Evolutionary conservation across 2,329 filamentous ascomycete species (phyloP).

Genomic region (Xylariaceae sp.): DNA sequence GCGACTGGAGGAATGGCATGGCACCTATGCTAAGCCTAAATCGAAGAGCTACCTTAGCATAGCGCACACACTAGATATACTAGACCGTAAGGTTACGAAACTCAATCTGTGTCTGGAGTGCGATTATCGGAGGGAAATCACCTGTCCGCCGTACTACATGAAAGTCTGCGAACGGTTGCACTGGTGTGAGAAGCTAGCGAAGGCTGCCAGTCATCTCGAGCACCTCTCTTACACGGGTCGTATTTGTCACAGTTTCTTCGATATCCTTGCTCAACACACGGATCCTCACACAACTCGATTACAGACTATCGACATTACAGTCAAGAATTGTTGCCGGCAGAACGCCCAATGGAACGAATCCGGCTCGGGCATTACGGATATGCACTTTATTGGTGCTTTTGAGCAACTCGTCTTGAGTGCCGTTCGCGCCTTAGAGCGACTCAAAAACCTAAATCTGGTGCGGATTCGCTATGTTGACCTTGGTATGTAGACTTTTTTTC

Average conservation of each 20-base stretch:
- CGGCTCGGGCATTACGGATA: constrained; percentile 64
- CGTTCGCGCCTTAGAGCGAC: constrained; percentile 53
- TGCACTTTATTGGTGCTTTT: constrained; percentile 66
- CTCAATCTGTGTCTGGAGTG: constrained; percentile 66
- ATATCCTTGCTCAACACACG: constrained; percentile 46
- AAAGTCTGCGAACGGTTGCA: constrained; percentile 57
- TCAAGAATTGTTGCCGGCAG: constrained; percentile 67
- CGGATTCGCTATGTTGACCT: constrained; percentile 71
- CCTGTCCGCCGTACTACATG: constrained; percentile 54
- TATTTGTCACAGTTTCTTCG: constrained; percentile 64
- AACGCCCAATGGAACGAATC: constrained; percentile 53
- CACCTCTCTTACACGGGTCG: constrained; percentile 68
- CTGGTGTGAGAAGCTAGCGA: constrained; percentile 59
- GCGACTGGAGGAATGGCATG: constrained; percentile 57
- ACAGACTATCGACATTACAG: constrained; percentile 63
- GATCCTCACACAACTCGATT: constrained; percentile 47
- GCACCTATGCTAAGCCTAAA: constrained; percentile 65
- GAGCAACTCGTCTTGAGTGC: constrained; percentile 61
- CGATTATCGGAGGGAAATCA: constrained; percentile 61
- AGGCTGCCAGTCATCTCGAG: constrained; percentile 56
- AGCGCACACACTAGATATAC: constrained; percentile 53
- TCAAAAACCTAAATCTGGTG: constrained; percentile 57
- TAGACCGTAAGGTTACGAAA: constrained; percentile 54
- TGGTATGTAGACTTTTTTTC: constrained; percentile 38
- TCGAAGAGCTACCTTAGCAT: constrained; percentile 68